Conservation (phyloP, 495 filamentous ascomycete genomes). For the Penicillium pancosmium region DNA sequence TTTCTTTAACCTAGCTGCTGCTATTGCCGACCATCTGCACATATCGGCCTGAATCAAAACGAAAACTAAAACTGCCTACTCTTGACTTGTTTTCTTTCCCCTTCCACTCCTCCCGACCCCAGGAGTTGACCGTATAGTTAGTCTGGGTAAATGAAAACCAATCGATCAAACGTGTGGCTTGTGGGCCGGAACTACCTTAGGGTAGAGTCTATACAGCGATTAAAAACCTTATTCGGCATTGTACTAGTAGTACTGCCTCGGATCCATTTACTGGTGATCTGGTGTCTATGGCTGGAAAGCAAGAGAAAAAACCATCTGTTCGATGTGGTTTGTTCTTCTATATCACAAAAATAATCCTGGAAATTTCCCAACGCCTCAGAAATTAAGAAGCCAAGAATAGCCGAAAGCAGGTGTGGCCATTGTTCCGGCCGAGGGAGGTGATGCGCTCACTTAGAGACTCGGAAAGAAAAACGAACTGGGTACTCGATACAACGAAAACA, state of each 20-base stretch:
- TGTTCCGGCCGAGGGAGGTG: slow-evolving; percentile 18
- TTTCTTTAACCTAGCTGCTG: slow-evolving; percentile 9
- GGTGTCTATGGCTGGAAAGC: not conserved
- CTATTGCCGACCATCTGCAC: slow-evolving; percentile 22
- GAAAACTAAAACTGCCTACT: slow-evolving; percentile 4
- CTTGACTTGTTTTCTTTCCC: not conserved
- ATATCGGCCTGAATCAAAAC: slow-evolving; percentile 22
- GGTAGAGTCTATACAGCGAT: too few relatives aligned
- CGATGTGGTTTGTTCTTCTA: slow-evolving; percentile 32
- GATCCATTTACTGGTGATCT: too few relatives aligned
- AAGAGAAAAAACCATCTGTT: slow-evolving; percentile 14
- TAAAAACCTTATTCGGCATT: too few relatives aligned
- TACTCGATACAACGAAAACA: slow-evolving; percentile 32
- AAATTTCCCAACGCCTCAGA: slow-evolving; percentile 36
- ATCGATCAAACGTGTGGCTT: not conserved
- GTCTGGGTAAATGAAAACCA: not conserved
- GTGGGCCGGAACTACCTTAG: too few relatives aligned
- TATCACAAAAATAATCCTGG: slow-evolving; percentile 30
- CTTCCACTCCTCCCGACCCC: too few relatives aligned
- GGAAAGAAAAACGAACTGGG: slow-evolving; percentile 29
- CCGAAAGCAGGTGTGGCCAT: slow-evolving; percentile 26
- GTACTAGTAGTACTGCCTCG: too few relatives aligned
- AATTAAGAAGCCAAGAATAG: slow-evolving; percentile 22
- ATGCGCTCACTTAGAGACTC: slow-evolving; percentile 38
- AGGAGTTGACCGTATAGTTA: too few relatives aligned